A percentile compares a stretch with the other conserved stretches of the same genome.
These are phyloP conservation scores for Creolimax fragrantissima DNA, from an alignment of 78 protist genomes.

Conservation along the genomic window DNA sequence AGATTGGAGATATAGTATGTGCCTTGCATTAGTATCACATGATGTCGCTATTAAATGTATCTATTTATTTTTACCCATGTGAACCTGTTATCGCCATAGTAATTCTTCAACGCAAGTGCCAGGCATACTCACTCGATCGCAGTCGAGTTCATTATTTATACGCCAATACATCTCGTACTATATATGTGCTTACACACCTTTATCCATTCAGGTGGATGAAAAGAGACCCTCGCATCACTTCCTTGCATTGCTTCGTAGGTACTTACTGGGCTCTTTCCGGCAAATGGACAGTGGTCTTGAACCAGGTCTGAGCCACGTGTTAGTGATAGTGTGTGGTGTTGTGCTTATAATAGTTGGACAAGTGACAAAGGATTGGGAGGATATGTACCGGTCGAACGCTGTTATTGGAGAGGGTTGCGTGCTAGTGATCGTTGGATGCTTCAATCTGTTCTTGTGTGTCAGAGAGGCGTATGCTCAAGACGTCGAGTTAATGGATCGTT, in stretches of 20 bases:
- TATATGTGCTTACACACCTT: too few species aligned
- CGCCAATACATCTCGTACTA: too few species aligned
- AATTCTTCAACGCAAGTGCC: too few species aligned
- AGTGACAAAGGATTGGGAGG: not conserved
- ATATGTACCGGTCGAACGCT: not conserved
- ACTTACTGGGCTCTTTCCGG: not conserved
- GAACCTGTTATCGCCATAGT: too few species aligned
- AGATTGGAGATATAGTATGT: not conserved
- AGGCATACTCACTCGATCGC: too few species aligned
- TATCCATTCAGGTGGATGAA: not conserved
- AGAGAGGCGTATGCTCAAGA: not conserved
- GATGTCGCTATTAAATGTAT: too few species aligned
- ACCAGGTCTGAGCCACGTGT: not conserved
- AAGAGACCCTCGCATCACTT: not conserved
- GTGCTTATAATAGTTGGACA: not conserved
- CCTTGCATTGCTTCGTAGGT: not conserved
- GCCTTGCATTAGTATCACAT: too few species aligned
- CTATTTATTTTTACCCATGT: too few species aligned
- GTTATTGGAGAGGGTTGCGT: not conserved
- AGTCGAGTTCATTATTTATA: too few species aligned
- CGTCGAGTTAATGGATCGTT: not conserved
- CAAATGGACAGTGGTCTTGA: not conserved
- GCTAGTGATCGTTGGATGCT: not conserved
- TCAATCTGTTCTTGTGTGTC: not conserved
- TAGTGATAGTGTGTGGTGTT: not conserved